Evolutionary conservation across 768 basidiomycete genomes (phyloP), one percentile per base, ranked within the genome.

Genomic region (Pseudohyphozyma bogoriensis): DNA sequence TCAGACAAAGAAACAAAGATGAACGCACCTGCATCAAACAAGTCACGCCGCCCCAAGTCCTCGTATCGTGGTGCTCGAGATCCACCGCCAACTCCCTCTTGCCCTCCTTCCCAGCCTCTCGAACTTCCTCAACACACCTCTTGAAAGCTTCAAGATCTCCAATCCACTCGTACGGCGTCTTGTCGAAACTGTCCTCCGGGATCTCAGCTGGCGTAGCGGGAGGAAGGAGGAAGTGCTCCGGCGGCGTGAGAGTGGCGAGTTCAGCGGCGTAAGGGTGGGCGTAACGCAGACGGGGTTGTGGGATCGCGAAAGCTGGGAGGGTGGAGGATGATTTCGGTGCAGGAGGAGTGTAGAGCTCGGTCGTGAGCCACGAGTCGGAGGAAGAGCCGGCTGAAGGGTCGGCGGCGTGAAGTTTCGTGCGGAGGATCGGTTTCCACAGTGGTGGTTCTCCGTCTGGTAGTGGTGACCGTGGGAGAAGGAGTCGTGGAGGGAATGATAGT

Each of bases 41-140:
- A 29, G 95, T 79, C 69, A 96, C 89, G 3, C 95, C 93, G 15
- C 74, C 73, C 72, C 86, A 96, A 6, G 85, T 83, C 39, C 91
- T 80, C 68, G 86, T 87, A 63, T 81, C 85, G 77, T 97, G 91
- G 71, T 96, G 87, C 74, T 99, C 93, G 32, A 99, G 76, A 74
- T 99, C 95, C 29, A 99, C 79, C 0, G 95, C 93, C 55, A 97
- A 83, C 73, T 93, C 91, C 54, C 66, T 69, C 18, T 29, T n/a
- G 2, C 52, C 55, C 3, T 37, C 39, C 37, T 54, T 55, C 4
- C 61, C 59, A 2, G 47, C 42, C 37, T 32, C 10, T 46, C 62
- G 42, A n/a, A 97, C 78, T 58, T 80, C 79, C 16, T 78, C 79
- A 6, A 92, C 76, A 81, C 95, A 83, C 35, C 69, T 71, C 16